phyloP scores from a whole-genome alignment of 2,329 filamentous ascomycete genomes.

The Botrytis hyacinthi region DNA sequence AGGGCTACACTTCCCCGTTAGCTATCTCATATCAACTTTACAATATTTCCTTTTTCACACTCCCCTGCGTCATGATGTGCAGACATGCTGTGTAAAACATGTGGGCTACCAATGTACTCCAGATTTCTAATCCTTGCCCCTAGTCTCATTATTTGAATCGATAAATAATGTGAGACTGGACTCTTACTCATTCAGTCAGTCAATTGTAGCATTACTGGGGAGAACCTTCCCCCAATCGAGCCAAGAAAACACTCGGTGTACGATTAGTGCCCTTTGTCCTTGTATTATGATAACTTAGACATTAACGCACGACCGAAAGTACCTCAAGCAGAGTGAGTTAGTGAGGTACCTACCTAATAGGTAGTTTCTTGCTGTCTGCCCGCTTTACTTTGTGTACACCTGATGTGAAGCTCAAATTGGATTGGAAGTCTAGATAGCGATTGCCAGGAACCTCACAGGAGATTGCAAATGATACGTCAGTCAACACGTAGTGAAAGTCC shows the following conservation, averaged over 20 bases:
- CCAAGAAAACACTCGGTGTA: neutral
- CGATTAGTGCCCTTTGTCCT: neutral
- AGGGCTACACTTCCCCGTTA: neutral
- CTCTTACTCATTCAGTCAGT: neutral
- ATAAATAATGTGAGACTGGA: neutral
- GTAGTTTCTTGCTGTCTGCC: neutral
- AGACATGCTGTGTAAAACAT: neutral
- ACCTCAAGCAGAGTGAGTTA: neutral
- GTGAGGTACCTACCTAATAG: neutral
- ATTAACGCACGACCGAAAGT: conserved; percentile 5
- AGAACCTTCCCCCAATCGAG: neutral
- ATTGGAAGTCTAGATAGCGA: neutral
- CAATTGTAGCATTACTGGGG: neutral
- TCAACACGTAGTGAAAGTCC: neutral
- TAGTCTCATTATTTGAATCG: neutral
- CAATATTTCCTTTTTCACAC: neutral
- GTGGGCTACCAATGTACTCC: neutral
- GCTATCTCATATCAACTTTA: neutral
- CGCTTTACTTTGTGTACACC: neutral
- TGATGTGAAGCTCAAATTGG: neutral
- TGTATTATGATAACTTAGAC: neutral
- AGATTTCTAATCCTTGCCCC: neutral
- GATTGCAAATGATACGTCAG: neutral
- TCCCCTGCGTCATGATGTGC: neutral
- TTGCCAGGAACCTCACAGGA: neutral